A percentile compares a stretch with the other conserved stretches of the same genome.
Evolutionary conservation across 2,329 filamentous ascomycete species (phyloP).

Genomic region (Stachybotrys chartarum): DNA sequence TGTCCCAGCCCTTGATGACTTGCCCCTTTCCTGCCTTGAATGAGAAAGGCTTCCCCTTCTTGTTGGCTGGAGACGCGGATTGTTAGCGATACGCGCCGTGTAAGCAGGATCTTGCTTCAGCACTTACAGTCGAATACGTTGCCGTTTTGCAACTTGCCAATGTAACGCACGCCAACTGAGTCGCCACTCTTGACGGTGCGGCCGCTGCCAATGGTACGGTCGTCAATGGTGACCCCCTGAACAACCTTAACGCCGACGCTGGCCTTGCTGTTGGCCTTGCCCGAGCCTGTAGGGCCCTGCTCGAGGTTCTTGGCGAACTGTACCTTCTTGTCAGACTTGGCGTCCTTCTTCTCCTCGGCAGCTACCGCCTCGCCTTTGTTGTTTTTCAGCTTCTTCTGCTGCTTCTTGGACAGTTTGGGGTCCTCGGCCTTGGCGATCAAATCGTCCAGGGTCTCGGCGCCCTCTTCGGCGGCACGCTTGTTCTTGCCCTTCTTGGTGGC

Average conservation of each 20-base stretch:
- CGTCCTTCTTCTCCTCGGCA: conserved; percentile 51
- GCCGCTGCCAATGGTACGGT: conserved; percentile 86
- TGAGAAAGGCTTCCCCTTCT: conserved; percentile 94
- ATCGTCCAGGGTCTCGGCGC: conserved; percentile 66
- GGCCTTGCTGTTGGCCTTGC: conserved; percentile 32
- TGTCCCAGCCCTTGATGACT: conserved; percentile 98
- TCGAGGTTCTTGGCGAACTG: conserved; percentile 99
- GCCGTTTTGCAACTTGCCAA: conserved; percentile 90
- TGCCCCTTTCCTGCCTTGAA: conserved; percentile 94
- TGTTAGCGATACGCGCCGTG: neutral
- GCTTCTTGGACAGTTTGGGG: conserved; percentile 85
- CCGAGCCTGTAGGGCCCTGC: conserved; percentile 80
- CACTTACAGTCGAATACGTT: conserved; percentile 88
- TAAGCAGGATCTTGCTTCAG: neutral
- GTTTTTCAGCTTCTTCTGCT: conserved; percentile 97
- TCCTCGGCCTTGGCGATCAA: conserved; percentile 74
- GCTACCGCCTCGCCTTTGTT: conserved; percentile 85
- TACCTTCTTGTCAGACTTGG: conserved; percentile 75
- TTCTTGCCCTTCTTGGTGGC: conserved; percentile 70
- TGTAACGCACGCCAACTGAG: conserved; percentile 91
- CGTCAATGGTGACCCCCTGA: conserved; percentile 85
- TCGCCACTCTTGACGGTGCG: conserved; percentile 84
- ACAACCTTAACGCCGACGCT: conserved; percentile 68
- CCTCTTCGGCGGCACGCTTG: conserved; percentile 81
- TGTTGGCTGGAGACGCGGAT: conserved; percentile 62